Evolutionary conservation across 306 rosid species (phyloP).

Genomic region (Vigna nakashimae): DNA sequence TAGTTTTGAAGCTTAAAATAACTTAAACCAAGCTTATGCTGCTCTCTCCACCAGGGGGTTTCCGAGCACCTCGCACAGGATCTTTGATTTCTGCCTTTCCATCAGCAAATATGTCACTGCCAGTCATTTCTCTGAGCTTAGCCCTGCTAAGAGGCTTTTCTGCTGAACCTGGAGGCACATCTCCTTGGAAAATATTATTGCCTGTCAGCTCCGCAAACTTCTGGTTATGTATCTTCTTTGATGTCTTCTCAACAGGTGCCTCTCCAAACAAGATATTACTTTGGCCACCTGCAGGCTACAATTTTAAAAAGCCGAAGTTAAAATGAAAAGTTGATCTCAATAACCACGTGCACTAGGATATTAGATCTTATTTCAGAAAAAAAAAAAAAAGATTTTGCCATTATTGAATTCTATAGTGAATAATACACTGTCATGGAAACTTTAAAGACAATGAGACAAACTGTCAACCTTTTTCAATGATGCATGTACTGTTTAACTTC

Average conservation of each 20-base stretch:
- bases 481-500: slow-evolving; percentile 17
- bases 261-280: slow-evolving; percentile 87
- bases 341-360: not conserved
- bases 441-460: not conserved
- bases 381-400: not conserved
- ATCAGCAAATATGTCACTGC: slow-evolving; percentile 89
- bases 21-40: slow-evolving; percentile 80
- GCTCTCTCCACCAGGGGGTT: slow-evolving; percentile 97
- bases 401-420: not conserved
- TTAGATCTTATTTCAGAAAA: slow-evolving; percentile 6
- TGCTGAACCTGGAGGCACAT: slow-evolving; percentile 72
- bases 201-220: slow-evolving; percentile 91
- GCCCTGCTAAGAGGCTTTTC: slow-evolving; percentile 88
- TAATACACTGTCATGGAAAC: not conserved
- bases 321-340: slow-evolving; percentile 12
- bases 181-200: slow-evolving; percentile 82
- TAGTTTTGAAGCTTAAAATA: slow-evolving; percentile 3
- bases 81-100: slow-evolving; percentile 79
- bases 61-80: slow-evolving; percentile 77
- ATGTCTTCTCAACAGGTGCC: slow-evolving; percentile 68
- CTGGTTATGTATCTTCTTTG: slow-evolving; percentile 86
- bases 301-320: slow-evolving; percentile 24
- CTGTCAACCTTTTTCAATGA: slow-evolving; percentile 7
- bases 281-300: slow-evolving; percentile 96
- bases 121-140: slow-evolving; percentile 90